A percentile compares a stretch with the other conserved stretches of the same genome.
Evolutionary conservation across 2,329 filamentous ascomycete species (phyloP).

Genomic region (Exophiala sp.): DNA sequence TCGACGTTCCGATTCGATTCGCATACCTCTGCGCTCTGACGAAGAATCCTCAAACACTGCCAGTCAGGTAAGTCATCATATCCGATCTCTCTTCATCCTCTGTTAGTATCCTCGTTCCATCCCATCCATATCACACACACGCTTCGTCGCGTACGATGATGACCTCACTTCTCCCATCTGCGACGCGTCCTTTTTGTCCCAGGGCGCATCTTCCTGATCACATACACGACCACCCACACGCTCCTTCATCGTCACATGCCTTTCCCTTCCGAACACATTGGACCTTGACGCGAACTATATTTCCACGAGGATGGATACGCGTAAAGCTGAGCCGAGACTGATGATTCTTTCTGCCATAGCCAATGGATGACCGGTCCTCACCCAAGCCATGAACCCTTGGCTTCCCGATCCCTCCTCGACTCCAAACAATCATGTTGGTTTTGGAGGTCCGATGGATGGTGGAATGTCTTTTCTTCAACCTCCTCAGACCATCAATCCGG

Average conservation of each 20-base stretch:
- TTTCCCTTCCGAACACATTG: slow-evolving; percentile 2
- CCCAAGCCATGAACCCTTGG: slow-evolving; percentile 49
- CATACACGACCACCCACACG: slow-evolving; percentile 8
- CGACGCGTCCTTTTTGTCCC: slow-evolving; percentile 17
- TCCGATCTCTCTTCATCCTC: slow-evolving; percentile 13
- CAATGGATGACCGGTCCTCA: slow-evolving; percentile 44
- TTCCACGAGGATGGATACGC: slow-evolving; percentile 13
- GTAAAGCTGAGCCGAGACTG: slow-evolving; percentile 24
- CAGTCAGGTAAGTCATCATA: slow-evolving; percentile 29
- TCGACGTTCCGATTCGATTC: slow-evolving; percentile 28
- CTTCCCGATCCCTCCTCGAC: slow-evolving; percentile 44
- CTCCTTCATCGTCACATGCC: slow-evolving; percentile 5
- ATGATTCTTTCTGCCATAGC: slow-evolving; percentile 32
- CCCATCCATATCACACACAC: slow-evolving; percentile 3
- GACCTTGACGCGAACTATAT: background rate
- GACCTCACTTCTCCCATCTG: slow-evolving; percentile 3
- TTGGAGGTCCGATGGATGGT: slow-evolving; percentile 43
- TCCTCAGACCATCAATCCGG: slow-evolving; percentile 45
- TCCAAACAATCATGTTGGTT: slow-evolving; percentile 46
- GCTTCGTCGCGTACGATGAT: background rate
- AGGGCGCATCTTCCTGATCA: slow-evolving; percentile 8
- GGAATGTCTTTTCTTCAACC: slow-evolving; percentile 45
- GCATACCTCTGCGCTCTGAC: slow-evolving; percentile 29
- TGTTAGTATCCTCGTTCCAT: slow-evolving; percentile 15
- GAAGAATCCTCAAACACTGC: slow-evolving; percentile 26